Base-by-base conservation (phyloP, 2,329 filamentous ascomycete species). In the Epichloe glyceriae region DNA sequence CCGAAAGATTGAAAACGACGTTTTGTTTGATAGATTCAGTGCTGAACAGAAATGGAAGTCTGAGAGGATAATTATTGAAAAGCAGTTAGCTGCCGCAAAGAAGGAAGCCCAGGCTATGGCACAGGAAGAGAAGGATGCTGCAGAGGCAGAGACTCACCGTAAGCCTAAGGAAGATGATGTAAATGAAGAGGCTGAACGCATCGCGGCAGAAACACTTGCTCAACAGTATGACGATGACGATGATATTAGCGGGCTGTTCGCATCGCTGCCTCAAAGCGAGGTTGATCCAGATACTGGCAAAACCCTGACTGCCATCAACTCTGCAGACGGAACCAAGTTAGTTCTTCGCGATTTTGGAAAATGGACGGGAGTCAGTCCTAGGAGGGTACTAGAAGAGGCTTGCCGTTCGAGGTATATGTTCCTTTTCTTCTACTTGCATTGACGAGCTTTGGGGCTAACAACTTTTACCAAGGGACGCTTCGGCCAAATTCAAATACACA, bases 281-380 rank as follows among this genome's bases (percentile, higher is more conserved):
- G 71, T 80, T 5, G 78, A 83, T 57, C 70, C 73, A 4, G 57
- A 63, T 5, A 80, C 76, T 8, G 80, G 80, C n/a, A 77, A 81
- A 61, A 74, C 73, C 2, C 73, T 67, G 38, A 82, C 73, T 0
- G 74, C 77, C 40, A 70, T 80, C 42, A 79, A 74, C 59, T 69
- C 72, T 45, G 57, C 70, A 50, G 65, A 78, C 55, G 75, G 79
- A 2, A 63, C 70, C 5, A 80, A 76, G 51, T 67, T 88, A 4
- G 75, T 72, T 1, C 76, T 95, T 46, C 76, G 86, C 42, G 85
- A 96, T 60, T 96, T 97, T 73, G 89, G 88, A 1, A 88, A 88
- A 64, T 83, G 82, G 72, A 78, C 79, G 14, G 90, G 91, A 7
- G 68, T 95, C 33, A 86, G 73, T 58, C 90, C 91, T 15, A 79